Evolutionary conservation across 2,329 filamentous ascomycete species (phyloP), one percentile per base, ranked within the genome.

Genomic region (Orbilia brochopaga): DNA sequence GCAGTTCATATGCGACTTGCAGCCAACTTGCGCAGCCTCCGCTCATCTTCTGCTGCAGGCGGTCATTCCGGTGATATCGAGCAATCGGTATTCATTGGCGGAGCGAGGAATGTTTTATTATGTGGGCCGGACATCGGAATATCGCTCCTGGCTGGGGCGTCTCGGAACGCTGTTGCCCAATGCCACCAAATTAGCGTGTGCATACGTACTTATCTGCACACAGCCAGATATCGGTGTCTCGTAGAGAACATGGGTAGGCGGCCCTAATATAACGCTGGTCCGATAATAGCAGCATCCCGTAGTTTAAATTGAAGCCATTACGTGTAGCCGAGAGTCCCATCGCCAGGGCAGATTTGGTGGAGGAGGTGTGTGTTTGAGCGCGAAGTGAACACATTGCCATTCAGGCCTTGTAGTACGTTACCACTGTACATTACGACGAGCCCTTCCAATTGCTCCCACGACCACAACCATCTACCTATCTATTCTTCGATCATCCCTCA

Each of bases 321-420:
- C 27, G 27, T 32, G 27, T 32, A 32, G 59, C 23, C 46, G 46
- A 23, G 11, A 23, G 11, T 51, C 11, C 11, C 56, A 67, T 67
- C 63, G 56, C 50, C 56, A 67, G 56, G 63, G 62, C 50, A 44
- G 27, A 32, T 32, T 44, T 30, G 24, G 44, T 55, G 35, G 37
- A 46, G 40, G 40, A 42, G 51, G 60, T 66, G 55, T 57, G 54
- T 57, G 63, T 60, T 32, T 32, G 27, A 32, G 55, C 54, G 53
- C 54, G 66, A 70, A 70, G 66, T 70, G 66, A 70, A 63, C 66
- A 70, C 58, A 70, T 70, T 70, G 66, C 66, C 58, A 40, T 60
- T 60, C 64, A 61, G 51, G 35, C 70, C 74, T 19, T 74, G 72
- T 65, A 73, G 59, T 75, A 75, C 48, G 74, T 42, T 72, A 75